Conservation (phyloP, 1,284 basidiomycete genomes). For the Marasmius sp. region DNA sequence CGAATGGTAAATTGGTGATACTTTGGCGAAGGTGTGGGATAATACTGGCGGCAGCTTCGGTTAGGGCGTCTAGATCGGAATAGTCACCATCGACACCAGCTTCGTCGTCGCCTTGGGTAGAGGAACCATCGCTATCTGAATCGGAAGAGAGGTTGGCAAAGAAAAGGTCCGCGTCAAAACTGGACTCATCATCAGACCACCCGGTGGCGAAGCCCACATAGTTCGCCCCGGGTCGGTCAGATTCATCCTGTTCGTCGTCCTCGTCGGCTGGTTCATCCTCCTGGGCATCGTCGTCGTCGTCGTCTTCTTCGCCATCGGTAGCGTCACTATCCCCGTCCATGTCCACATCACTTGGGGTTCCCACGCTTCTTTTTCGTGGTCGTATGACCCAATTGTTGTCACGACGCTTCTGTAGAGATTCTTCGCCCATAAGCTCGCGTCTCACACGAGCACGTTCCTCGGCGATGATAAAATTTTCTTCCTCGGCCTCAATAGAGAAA, state of each 20-base stretch:
- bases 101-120: conserved; percentile 37
- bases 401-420: conserved; percentile 39
- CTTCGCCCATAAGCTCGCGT: conserved; percentile 46
- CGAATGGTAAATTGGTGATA: conserved; percentile 47
- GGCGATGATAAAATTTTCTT: conserved; percentile 56
- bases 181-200: conserved; percentile 72
- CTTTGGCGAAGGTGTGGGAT: conserved; percentile 30
- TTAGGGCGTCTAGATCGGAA: conserved; percentile 39
- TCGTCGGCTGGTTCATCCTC: conserved; percentile 41
- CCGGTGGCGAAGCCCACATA: conserved; percentile 63
- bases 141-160: conserved; percentile 59
- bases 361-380: conserved; percentile 66
- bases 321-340: conserved; percentile 60
- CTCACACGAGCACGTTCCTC: conserved; percentile 51
- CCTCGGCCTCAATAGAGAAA: conserved; percentile 58
- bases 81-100: conserved; percentile 36
- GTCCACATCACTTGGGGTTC: conserved; percentile 51
- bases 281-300: conserved; percentile 46
- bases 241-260: conserved; percentile 39
- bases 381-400: conserved; percentile 67
- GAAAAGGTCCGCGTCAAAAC: conserved; percentile 77
- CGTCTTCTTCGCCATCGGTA: conserved; percentile 45
- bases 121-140: conserved; percentile 24
- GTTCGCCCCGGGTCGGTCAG: conserved; percentile 42
- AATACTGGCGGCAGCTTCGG: conserved; percentile 33